These are phyloP conservation scores for Xylaria longipes DNA, from an alignment of 495 filamentous ascomycete species.

Conservation along the genomic window DNA sequence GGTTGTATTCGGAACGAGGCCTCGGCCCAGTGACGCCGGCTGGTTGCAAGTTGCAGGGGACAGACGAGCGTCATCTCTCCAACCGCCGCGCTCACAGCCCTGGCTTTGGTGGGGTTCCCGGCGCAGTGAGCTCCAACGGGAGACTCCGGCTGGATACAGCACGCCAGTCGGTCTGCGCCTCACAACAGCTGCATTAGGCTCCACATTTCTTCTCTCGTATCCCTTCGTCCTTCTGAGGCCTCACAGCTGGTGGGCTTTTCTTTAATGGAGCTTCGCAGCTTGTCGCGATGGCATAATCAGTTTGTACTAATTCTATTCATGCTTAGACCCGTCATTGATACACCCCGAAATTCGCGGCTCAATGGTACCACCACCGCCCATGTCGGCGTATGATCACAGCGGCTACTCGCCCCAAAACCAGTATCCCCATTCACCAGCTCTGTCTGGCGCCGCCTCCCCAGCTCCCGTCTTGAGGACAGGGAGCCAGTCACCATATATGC, in stretches of 20 bases:
- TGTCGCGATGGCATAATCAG: constrained; percentile 17
- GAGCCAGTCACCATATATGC: constrained; percentile 55
- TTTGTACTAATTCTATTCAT: constrained; percentile 40
- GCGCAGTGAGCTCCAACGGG: constrained; percentile 25
- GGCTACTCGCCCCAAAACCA: constrained; percentile 48
- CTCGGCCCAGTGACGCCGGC: constrained; percentile 30
- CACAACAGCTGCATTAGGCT: constrained; percentile 57
- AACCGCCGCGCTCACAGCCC: constrained; percentile 25
- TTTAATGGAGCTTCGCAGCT: constrained; percentile 55
- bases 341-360: constrained; percentile 53
- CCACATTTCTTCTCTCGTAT: constrained; percentile 52
- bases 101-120: constrained; percentile 16
- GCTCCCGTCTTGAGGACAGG: constrained; percentile 48
- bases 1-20: background rate
- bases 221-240: constrained; percentile 52
- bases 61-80: constrained; percentile 25
- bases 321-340: constrained; percentile 55
- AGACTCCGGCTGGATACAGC: constrained; percentile 45
- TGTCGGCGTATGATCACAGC: constrained; percentile 49
- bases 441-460: constrained; percentile 51
- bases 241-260: constrained; percentile 60
- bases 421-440: constrained; percentile 54
- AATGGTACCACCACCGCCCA: constrained; percentile 47
- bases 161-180: constrained; percentile 32
- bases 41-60: constrained; percentile 31